Evolutionary conservation across 768 basidiomycete species (phyloP), one percentile per base, ranked within the genome.

Genomic region (Dioszegia aurantiaca): DNA sequence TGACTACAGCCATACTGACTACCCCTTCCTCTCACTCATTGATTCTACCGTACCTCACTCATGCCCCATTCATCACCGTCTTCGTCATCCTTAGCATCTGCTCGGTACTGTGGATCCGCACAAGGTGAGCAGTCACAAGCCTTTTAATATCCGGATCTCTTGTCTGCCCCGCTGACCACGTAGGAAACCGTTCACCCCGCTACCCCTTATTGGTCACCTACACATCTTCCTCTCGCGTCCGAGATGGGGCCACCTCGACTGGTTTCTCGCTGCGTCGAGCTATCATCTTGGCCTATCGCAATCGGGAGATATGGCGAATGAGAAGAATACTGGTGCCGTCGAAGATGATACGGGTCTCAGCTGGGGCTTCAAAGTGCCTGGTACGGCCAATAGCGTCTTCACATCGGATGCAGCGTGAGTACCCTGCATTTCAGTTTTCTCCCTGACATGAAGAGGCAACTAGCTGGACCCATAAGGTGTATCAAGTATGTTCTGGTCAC

Each of bases 351-450:
- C 28, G 48, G 43, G 28, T 63, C 56, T 61, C 42, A 42, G 16
- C 31, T 65, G 12, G 41, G 36, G 5, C 43, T 67, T n/a, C 63
- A 62, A 24, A 46, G 55, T 14, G 26, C 61, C n/a, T 56, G 61
- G 2, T 26, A 42, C 14, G 60, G 51, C 10, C 58, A 45, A 8
- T 23, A 45, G 6, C 12, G 23, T 62, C 49, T 54, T 66, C 16
- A 49, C 62, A 11, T 58, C 62, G 27, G 64, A 70, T 55, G 66
- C 69, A 45, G 59, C 59, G 63, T 70, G 44, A 65, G 68, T 64
- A 14, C 33, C 33, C 8, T 16, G 5, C 30, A 23, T 4, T 24
- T 8, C 37, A 10, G n/a, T n/a, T n/a, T n/a, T n/a, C n/a, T n/a
- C n/a, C n/a, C n/a, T n/a, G n/a, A n/a, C n/a, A n/a, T n/a, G n/a